Evolutionary conservation across 208 protist species (phyloP).

Genomic region (Plasmodiophora brassicae): DNA sequence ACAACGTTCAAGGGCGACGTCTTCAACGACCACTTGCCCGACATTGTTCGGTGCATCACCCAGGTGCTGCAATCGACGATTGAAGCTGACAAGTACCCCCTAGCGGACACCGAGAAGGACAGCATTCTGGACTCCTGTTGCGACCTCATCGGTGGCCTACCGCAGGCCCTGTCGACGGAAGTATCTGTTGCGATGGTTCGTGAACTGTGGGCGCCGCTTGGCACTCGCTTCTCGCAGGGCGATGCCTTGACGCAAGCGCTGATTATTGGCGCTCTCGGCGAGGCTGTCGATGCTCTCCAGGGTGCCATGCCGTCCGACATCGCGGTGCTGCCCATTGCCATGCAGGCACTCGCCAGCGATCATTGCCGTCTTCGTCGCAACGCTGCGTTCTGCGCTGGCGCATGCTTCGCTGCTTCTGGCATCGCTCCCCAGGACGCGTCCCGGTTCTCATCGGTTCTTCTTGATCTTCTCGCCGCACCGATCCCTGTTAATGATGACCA

Average conservation of each 20-base stretch:
- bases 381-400: conserved; percentile 14
- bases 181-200: not conserved
- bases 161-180: not conserved
- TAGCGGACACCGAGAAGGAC: conserved; percentile 24
- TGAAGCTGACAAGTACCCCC: not conserved
- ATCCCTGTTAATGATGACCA: not conserved
- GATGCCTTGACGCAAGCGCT: not conserved
- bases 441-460: too few relatives aligned
- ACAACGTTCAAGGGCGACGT: not conserved
- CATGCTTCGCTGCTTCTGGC: not conserved
- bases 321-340: not conserved
- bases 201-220: not conserved
- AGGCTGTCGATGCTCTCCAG: not conserved
- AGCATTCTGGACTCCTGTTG: not conserved
- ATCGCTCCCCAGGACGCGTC: too few relatives aligned
- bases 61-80: not conserved
- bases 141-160: not conserved
- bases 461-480: too few relatives aligned
- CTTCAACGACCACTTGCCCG: not conserved
- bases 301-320: not conserved
- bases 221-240: not conserved
- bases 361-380: not conserved
- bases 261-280: not conserved
- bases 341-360: not conserved
- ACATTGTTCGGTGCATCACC: not conserved